These are phyloP conservation scores for Piper longum DNA, from an alignment of 164 flowering plant genomes.

Conservation along the genomic window DNA sequence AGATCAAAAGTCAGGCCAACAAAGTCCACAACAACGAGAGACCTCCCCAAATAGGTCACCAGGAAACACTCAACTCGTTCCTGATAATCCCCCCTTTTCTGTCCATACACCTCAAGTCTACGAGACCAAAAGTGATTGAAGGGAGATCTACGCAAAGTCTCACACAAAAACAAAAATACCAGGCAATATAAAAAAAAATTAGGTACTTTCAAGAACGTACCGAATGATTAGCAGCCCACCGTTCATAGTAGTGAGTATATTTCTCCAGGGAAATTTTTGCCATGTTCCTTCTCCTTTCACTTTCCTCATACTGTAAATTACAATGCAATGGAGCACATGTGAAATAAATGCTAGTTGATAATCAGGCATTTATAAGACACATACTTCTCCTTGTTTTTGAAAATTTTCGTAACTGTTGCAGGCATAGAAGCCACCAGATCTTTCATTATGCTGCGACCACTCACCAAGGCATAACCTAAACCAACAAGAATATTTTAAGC, in stretches of 20 bases:
- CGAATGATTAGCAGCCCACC: constrained; percentile 86
- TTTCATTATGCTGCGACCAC: constrained; percentile 96
- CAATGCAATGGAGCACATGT: too few relatives aligned
- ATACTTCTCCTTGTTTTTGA: constrained; percentile 89
- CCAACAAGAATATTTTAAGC: neutral
- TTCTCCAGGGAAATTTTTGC: constrained; percentile 76
- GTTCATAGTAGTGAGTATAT: constrained; percentile 86
- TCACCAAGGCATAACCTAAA: constrained; percentile 97
- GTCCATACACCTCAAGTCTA: too few relatives aligned
- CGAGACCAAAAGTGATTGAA: too few relatives aligned
- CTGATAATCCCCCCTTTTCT: too few relatives aligned
- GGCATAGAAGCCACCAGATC: constrained; percentile 97
- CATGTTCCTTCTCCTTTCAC: constrained; percentile 74
- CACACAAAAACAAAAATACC: too few relatives aligned
- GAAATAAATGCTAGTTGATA: too few relatives aligned
- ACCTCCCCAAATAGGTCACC: too few relatives aligned
- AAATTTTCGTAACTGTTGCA: constrained; percentile 95
- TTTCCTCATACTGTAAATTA: constrained; percentile 15
- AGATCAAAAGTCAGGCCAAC: too few relatives aligned
- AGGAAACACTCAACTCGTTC: too few relatives aligned
- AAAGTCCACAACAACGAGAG: too few relatives aligned
- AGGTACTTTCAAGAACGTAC: constrained; percentile 20
- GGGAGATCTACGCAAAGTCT: too few relatives aligned
- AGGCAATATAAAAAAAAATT: too few relatives aligned
- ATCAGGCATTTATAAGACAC: neutral